These are phyloP conservation scores for Pseudogymnoascus sp. DNA, from an alignment of 2,329 filamentous ascomycete species.

Conservation along the genomic window DNA sequence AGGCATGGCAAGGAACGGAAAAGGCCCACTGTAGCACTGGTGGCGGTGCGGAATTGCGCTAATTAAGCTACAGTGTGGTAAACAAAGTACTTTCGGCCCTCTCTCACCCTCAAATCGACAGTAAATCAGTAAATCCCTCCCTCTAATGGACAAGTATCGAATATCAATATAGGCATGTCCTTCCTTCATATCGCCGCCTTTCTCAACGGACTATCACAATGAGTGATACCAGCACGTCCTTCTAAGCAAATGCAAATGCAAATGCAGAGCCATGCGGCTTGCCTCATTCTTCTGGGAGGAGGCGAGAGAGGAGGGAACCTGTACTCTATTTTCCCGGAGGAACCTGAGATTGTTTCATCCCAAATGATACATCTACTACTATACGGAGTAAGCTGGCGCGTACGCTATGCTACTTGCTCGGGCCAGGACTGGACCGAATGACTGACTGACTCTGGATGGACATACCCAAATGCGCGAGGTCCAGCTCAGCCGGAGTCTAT, in stretches of 20 bases:
- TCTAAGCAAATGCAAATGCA: background rate
- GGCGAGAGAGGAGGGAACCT: background rate
- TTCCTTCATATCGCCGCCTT: background rate
- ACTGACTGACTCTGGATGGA: background rate
- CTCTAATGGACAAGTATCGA: too few relatives aligned
- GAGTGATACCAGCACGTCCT: background rate
- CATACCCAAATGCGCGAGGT: background rate
- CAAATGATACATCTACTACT: background rate
- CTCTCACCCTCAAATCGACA: background rate
- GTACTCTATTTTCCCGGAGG: background rate
- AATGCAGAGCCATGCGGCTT: background rate
- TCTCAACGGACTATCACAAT: background rate
- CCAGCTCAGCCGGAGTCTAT: background rate
- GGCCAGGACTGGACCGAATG: background rate
- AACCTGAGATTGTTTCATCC: background rate
- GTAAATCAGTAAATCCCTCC: background rate
- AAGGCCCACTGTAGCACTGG: constrained; percentile 6
- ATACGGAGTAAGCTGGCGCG: background rate
- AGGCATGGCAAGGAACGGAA: constrained; percentile 5
- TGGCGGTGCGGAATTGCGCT: constrained; percentile 4
- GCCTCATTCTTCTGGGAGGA: background rate
- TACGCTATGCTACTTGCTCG: background rate
- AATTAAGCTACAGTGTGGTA: background rate
- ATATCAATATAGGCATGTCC: too few relatives aligned
- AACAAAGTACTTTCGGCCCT: background rate